Base-by-base conservation (phyloP, 2,329 filamentous ascomycete genomes). In the Grosmannia serpens region DNA sequence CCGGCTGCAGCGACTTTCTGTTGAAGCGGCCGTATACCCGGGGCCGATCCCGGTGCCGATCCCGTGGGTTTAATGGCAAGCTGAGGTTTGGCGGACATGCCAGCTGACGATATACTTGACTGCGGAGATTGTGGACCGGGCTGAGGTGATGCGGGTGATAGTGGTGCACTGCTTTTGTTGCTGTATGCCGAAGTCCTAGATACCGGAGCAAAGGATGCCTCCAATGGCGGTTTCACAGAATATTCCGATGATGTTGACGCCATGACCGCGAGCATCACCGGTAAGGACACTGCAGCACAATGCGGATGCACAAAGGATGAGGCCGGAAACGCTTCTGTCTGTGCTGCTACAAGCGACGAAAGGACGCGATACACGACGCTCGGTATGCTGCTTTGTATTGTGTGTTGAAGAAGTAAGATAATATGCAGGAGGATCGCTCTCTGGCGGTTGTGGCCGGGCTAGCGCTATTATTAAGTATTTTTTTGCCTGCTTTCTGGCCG, bases 21-120 rank as follows among this genome's bases (percentile, higher is more conserved):
- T 17, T 64, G 65, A n/a, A 68, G 66, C 10, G 67, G 64, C 22
- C 63, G 64, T 31, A 64, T 63, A 4, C 56, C 61, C 3, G 60
- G 59, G 10, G 54, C 50, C 10, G 60, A 52, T 11, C 55, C 41
- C 27, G 54, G 5, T 2, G 58, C 59, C 2, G 60, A 58, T 11
- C 53, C 60, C 24, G 59, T 54, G 4, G 61, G 62, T 46, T 64
- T 64, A 53, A 61, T 61, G 31, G 61, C 62, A 11, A 63, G 53
- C 46, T 61, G 61, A 3, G 61, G 62, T 46, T 61, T 62, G 15
- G 33, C 29, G 13, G 59, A 41, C 20, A 56, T 44, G 26, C 63
- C 62, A 17, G 58, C 54, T 17, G 64, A 57, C 5, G 64, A 61
- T 33, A 64, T 61, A 35, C 31, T 56, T 50, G 59, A 46, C 26